Evolutionary conservation across 148 eudicot genomes (phyloP), one percentile per base, ranked within the genome.

Genomic region (Euryodendron excelsum): DNA sequence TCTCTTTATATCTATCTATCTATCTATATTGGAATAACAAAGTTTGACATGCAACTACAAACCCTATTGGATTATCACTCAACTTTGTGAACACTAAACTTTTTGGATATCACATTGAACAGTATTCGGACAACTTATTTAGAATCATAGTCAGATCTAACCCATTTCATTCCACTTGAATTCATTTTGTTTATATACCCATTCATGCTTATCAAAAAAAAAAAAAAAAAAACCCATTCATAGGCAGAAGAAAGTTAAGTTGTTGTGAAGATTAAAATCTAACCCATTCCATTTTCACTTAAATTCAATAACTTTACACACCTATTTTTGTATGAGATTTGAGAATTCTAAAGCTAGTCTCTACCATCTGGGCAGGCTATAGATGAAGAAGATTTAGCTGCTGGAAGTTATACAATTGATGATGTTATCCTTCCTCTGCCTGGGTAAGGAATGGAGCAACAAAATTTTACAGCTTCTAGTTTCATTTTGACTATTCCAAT

Each of bases 351-450:
- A n/a, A 67, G 23, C 0, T 36, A 12, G 50, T 50, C 66, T 25
- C 20, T 37, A 63, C 72, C 36, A 79, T 75, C 23, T 84, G 69
- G 37, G 76, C 89, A 94, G 98, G 91, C 79, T 69, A 82, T 95
- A 30, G 86, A 82, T 81, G 89, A 88, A 79, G 96, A 90, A 79
- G 96, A 93, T 84, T 65, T 95, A 73, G 85, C 75, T 72, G 81
- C 92, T 72, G 93, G 91, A 61, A 79, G 73, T 69, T 95, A 95
- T 75, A 83, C 91, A 11, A 63, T 87, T 71, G 92, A 93, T 21
- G 99, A 95, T 86, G 79, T 95, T 77, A 83, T 95, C 80, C 97
- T 93, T 84, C 97, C 97, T 74, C 82, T 93, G 81, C 97, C 99
- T 48, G 97, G 99, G 98, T 93, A 82, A 83, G 82, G 53, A 37